These are phyloP conservation scores for Tolypocladium nubicola DNA, from an alignment of 2,329 filamentous ascomycete genomes.

Conservation along the genomic window DNA sequence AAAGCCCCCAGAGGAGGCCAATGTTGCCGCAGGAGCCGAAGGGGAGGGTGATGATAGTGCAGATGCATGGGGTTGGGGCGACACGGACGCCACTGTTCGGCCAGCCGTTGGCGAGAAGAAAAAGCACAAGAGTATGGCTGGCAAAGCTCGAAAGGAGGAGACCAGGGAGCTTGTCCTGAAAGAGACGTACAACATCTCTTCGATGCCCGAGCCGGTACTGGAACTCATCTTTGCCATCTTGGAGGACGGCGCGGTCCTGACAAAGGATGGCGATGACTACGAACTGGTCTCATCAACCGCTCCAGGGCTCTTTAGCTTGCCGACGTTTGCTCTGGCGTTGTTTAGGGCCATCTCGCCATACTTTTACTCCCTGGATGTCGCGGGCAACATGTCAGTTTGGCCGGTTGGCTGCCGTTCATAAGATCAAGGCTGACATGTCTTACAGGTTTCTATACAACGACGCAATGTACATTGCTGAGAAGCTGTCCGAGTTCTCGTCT, in stretches of 20 bases:
- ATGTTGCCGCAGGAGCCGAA: conserved; percentile 12
- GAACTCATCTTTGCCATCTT: conserved; percentile 50
- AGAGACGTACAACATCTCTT: conserved; percentile 82
- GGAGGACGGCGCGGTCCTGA: conserved; percentile 52
- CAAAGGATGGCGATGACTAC: conserved; percentile 36
- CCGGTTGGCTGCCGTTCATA: background rate
- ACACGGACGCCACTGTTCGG: conserved; percentile 39
- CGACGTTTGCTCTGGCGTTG: conserved; percentile 64
- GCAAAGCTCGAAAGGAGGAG: conserved; percentile 15
- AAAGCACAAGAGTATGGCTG: conserved; percentile 4
- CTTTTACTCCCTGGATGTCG: conserved; percentile 54
- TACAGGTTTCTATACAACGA: conserved; percentile 57
- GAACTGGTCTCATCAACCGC: conserved; percentile 57
- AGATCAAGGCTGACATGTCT: background rate
- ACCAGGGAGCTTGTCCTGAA: conserved; percentile 63
- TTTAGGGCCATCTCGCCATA: conserved; percentile 68
- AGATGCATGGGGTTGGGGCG: conserved; percentile 83
- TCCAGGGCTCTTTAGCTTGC: conserved; percentile 58
- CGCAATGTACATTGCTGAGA: conserved; percentile 51
- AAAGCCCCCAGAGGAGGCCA: conserved; percentile 7
- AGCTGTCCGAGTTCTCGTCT: conserved; percentile 35
- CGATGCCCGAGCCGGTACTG: conserved; percentile 71
- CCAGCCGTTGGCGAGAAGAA: conserved; percentile 8
- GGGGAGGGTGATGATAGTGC: conserved; percentile 39
- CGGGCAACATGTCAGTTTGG: conserved; percentile 50